phyloP scores from a whole-genome alignment of 2,329 filamentous ascomycete species.

The Phialocephala subalpina region DNA sequence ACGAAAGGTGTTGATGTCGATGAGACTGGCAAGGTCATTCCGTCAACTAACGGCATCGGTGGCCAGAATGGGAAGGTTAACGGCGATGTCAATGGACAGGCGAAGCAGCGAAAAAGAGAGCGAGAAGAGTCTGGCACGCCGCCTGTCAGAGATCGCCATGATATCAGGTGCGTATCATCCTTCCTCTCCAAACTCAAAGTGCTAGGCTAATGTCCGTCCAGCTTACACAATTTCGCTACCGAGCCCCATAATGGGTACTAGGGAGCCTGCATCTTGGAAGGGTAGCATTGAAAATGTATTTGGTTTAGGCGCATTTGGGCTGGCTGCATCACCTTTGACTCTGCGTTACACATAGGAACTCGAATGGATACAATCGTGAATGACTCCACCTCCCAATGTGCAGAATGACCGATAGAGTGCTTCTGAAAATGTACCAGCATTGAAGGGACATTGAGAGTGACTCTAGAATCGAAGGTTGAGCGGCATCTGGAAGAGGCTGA shows the following conservation, averaged over 20 bases:
- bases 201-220: slow-evolving; percentile 25
- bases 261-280: slow-evolving; percentile 24
- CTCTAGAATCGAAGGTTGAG: no score
- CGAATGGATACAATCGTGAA: neutral
- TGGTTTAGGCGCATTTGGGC: slow-evolving; percentile 10
- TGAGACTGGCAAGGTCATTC: slow-evolving; percentile 62
- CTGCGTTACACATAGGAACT: neutral
- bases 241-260: slow-evolving; percentile 41
- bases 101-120: slow-evolving; percentile 38
- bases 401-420: no score
- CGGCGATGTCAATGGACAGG: slow-evolving; percentile 34
- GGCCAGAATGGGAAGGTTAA: slow-evolving; percentile 30
- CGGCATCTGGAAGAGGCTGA: no score
- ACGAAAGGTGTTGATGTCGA: slow-evolving; percentile 67
- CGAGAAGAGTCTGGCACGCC: slow-evolving; percentile 39
- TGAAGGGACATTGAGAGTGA: no score
- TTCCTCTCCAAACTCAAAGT: neutral
- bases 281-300: slow-evolving; percentile 14
- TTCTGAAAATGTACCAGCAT: no score
- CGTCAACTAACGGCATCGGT: slow-evolving; percentile 39
- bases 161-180: slow-evolving; percentile 42
- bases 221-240: slow-evolving; percentile 42
- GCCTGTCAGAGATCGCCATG: slow-evolving; percentile 44
- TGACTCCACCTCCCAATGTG: no score
- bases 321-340: slow-evolving; percentile 17